These are phyloP conservation scores for Eutrema japonicum DNA, from an alignment of 345 rosid species.

Conservation along the genomic window DNA sequence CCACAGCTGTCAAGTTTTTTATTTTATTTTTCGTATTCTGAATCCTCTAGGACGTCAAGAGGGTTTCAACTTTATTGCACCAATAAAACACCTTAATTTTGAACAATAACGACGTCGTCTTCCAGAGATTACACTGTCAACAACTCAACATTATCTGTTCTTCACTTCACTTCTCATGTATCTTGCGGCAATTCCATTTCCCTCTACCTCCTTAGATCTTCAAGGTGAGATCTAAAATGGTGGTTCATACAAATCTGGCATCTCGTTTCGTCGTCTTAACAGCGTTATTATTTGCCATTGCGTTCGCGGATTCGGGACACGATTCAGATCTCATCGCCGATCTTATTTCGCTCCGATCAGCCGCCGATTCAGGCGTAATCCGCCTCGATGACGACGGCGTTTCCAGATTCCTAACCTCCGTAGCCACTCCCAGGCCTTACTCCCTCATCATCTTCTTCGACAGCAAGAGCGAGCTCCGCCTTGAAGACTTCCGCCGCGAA, in stretches of 20 bases:
- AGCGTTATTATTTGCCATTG: neutral
- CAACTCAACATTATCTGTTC: neutral
- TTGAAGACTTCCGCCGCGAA: conserved; percentile 56
- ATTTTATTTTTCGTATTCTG: neutral
- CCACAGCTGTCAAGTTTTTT: conserved; percentile 77
- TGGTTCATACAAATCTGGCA: neutral
- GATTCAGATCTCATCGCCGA: conserved; percentile 52
- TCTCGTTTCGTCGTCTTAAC: conserved; percentile 36
- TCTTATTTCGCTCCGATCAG: conserved; percentile 69
- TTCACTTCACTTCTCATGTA: neutral
- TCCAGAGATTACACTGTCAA: neutral
- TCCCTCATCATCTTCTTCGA: conserved; percentile 81
- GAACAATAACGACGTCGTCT: neutral
- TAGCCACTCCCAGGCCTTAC: conserved; percentile 68
- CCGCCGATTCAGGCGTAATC: conserved; percentile 67
- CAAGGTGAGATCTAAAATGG: neutral
- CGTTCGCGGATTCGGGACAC: conserved; percentile 26
- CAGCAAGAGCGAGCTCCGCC: conserved; percentile 60
- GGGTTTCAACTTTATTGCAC: neutral
- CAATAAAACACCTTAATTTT: neutral
- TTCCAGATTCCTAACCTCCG: conserved; percentile 71
- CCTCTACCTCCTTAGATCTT: no score
- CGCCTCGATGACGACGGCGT: conserved; percentile 61
- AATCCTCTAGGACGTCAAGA: neutral
- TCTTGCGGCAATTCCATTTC: conserved; percentile 4